phyloP scores from a whole-genome alignment of 805 yeast species.

The Wickerhamiella vanderwaltii region DNA sequence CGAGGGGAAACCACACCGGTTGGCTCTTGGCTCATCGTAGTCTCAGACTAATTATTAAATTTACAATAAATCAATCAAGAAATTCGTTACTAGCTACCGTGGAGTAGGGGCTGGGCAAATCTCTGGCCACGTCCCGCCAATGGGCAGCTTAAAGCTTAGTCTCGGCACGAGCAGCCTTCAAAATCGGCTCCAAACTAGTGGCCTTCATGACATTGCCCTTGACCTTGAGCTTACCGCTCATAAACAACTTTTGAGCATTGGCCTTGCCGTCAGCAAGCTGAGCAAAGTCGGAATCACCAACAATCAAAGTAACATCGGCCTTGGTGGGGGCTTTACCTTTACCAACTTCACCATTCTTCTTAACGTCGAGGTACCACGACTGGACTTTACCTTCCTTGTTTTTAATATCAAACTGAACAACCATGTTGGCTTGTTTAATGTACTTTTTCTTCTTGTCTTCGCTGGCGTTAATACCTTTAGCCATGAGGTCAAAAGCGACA shows the following conservation, averaged over 20 bases:
- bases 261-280: conserved; percentile 66
- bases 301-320: conserved; percentile 52
- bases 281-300: conserved; percentile 57
- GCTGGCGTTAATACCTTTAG: conserved; percentile 24
- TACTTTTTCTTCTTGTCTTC: conserved; percentile 25
- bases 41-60: too few relatives aligned
- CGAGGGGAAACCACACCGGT: too few relatives aligned
- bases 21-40: too few relatives aligned
- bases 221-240: conserved; percentile 74
- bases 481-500: conserved; percentile 29
- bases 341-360: conserved; percentile 42
- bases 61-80: too few relatives aligned
- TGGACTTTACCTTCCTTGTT: conserved; percentile 47
- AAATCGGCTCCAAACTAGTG: conserved; percentile 55
- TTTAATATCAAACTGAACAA: conserved; percentile 54
- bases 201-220: conserved; percentile 91
- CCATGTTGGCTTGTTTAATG: conserved; percentile 42
- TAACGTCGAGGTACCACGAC: conserved; percentile 59
- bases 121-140: too few relatives aligned
- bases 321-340: conserved; percentile 30
- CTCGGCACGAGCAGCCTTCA: conserved; percentile 41
- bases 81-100: too few relatives aligned
- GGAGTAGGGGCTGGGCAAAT: too few relatives aligned
- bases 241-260: conserved; percentile 71
- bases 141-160: conserved; percentile 35